phyloP scores from a whole-genome alignment of 768 basidiomycete species.

The Clathrus columnatus region DNA sequence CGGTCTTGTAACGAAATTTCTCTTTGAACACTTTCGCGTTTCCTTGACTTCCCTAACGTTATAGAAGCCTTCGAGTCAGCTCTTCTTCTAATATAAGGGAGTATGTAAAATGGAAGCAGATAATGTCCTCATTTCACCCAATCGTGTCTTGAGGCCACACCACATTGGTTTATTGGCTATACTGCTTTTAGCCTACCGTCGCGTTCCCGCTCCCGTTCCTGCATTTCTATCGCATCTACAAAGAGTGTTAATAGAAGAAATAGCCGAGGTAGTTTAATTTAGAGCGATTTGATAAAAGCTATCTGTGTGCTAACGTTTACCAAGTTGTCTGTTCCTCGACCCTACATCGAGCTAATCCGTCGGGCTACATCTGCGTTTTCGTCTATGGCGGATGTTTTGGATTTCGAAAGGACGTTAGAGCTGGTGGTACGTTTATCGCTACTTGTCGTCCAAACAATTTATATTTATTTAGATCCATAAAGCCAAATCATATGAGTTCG shows the following conservation, averaged over 20 bases:
- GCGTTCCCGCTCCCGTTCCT: constrained; percentile 43
- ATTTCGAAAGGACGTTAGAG: constrained; percentile 39
- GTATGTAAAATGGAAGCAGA: constrained; percentile 31
- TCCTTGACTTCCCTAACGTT: not conserved
- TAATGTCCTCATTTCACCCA: constrained; percentile 38
- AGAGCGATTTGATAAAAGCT: too few species aligned
- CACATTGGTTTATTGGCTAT: constrained; percentile 63
- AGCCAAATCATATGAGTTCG: constrained; percentile 44
- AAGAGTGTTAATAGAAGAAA: constrained; percentile 59
- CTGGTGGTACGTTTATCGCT: constrained; percentile 21
- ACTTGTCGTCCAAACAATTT: not conserved
- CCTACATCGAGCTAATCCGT: constrained; percentile 41
- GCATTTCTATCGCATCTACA: constrained; percentile 54
- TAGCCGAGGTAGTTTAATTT: constrained; percentile 47
- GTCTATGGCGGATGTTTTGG: constrained; percentile 33
- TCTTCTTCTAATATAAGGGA: too few species aligned
- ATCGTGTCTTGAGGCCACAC: constrained; percentile 66
- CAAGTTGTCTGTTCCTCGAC: constrained; percentile 57
- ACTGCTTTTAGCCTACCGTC: constrained; percentile 54
- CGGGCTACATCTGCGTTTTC: constrained; percentile 37
- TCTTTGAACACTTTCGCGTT: not conserved
- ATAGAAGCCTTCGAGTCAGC: constrained; percentile 4
- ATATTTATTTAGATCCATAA: constrained; percentile 9
- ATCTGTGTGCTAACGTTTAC: not conserved
- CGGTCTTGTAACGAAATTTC: not conserved